Base-by-base conservation (phyloP, 1,284 basidiomycete genomes). In the Cystobasidiaceae sp. region DNA sequence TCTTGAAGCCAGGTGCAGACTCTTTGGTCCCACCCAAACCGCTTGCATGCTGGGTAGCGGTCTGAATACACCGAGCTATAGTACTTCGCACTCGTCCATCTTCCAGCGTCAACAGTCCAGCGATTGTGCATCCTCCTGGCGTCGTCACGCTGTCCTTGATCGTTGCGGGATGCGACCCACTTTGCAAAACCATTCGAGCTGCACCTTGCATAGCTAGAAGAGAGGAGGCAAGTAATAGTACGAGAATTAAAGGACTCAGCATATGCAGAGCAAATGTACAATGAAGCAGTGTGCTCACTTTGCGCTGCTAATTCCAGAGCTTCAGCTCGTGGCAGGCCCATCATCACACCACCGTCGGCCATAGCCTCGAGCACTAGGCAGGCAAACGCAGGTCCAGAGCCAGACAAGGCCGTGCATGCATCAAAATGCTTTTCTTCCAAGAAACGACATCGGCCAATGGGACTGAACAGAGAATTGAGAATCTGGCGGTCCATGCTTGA, bases 281-380 rank as follows among this genome's bases (percentile, higher is more conserved):
- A n/a, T n/a, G n/a, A n/a, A 33, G 11, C 41, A 27, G 25, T 25
- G 13, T 6, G 78, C 86, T 75, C 77, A 94, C 93, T 93, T 79
- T 99, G 96, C 52, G 94, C 88, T 48, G 96, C 94, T 57, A 98
- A 79, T 76, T 98, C 96, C 39, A 97, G 78, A 4, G 96, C 93
- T 77, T 97, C 94, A 0, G 86, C 83, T 67, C 96, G 82, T 2
- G 96, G 96, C 49, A 99, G 80, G 28, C 96, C 96, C 96, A 98
- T 98, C 96, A 99, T 98, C 45, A 98, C 96, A 32, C 92, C 96
- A 33, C 96, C 96, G 77, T 98, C 96, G 1, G 92, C 88, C 93
- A 99, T 97, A 0, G 96, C 94, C 78, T 99, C 96, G 67, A 99
- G 82, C 73, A 98, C 93, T 50, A 98, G 86, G 71, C 91, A 93